A percentile compares a stretch with the other conserved stretches of the same genome.
These are phyloP conservation scores for Venturia carpophila DNA, from an alignment of 2,329 filamentous ascomycete species.

Conservation along the genomic window DNA sequence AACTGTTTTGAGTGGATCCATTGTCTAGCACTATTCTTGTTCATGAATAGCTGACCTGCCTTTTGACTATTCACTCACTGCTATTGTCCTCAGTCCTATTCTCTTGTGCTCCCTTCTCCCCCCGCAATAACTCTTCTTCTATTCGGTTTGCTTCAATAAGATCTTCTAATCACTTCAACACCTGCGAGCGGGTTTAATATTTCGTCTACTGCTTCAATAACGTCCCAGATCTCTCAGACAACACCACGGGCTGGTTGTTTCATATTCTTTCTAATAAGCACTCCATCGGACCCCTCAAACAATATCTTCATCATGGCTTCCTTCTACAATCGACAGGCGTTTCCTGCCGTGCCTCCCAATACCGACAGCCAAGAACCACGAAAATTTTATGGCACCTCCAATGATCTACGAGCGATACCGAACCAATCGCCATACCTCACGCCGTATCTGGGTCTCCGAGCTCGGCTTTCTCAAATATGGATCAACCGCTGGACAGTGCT, in stretches of 20 bases:
- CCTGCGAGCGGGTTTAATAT: conserved; percentile 10
- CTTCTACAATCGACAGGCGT: conserved; percentile 46
- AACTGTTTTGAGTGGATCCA: not conserved
- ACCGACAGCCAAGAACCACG: conserved; percentile 55
- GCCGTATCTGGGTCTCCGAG: conserved; percentile 69
- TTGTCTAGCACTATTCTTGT: conserved; percentile 7
- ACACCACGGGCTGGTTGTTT: not conserved
- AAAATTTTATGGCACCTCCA: conserved; percentile 51
- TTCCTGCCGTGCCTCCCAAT: conserved; percentile 49
- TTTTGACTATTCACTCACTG: not conserved
- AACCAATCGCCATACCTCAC: conserved; percentile 65
- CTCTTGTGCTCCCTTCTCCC: not conserved
- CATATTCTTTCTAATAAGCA: not conserved
- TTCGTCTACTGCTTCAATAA: not conserved
- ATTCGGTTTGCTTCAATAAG: conserved; percentile 6
- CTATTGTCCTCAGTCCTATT: not conserved
- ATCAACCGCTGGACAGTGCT: conserved; percentile 96
- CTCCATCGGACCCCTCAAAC: not conserved
- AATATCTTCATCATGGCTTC: conserved; percentile 36
- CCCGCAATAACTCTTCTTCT: not conserved
- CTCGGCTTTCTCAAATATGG: conserved; percentile 91
- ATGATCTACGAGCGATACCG: conserved; percentile 48
- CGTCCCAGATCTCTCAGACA: not conserved
- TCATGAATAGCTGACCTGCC: conserved; percentile 9
- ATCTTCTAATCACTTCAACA: conserved; percentile 11